Conservation (phyloP, 495 filamentous ascomycete genomes). For the Bacidia gigantensis region DNA sequence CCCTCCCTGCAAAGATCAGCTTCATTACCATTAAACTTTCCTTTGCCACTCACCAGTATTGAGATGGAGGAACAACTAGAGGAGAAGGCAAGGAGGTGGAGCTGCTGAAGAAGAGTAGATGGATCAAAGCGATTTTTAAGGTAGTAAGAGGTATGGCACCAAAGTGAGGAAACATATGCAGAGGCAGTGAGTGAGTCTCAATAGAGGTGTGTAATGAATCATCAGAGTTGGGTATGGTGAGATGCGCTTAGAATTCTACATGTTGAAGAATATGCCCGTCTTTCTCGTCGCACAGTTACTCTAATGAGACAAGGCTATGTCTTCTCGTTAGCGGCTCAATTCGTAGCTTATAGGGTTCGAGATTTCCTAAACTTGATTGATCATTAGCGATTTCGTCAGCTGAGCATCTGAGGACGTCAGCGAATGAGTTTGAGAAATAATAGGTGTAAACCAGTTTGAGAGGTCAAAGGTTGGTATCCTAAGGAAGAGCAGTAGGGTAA, state of each 20-base stretch:
- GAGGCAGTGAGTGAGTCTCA: neutral
- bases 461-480: too few relatives aligned
- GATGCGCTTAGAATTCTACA: neutral
- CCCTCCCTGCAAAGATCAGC: constrained; percentile 23
- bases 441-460: too few relatives aligned
- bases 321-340: too few relatives aligned
- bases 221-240: neutral
- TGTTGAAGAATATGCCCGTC: neutral
- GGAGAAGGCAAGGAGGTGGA: neutral
- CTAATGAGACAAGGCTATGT: too few relatives aligned
- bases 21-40: neutral
- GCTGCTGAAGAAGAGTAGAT: too few relatives aligned
- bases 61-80: neutral
- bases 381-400: too few relatives aligned
- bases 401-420: too few relatives aligned
- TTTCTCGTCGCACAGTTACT: too few relatives aligned
- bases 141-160: neutral
- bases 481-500: too few relatives aligned
- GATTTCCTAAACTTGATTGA: too few relatives aligned
- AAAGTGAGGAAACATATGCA: neutral
- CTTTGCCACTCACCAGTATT: neutral
- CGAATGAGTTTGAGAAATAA: too few relatives aligned
- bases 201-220: neutral
- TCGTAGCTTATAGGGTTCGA: too few relatives aligned
- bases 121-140: neutral